Evolutionary conservation across 2,329 filamentous ascomycete species (phyloP).

Genomic region (Penicillium psychrosexuale): DNA sequence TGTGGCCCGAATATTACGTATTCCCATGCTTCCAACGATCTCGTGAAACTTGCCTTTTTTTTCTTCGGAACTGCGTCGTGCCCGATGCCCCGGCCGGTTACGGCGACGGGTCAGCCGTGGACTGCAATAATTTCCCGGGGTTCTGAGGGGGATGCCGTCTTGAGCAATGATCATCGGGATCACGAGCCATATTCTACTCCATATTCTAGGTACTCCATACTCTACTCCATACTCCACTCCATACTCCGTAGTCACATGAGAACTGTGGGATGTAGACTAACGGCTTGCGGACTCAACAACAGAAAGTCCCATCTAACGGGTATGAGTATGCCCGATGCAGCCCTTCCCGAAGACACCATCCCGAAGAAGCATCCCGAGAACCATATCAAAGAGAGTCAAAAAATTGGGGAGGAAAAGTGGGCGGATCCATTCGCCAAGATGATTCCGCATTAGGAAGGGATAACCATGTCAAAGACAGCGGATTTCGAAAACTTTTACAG

Average conservation of each 20-base stretch:
- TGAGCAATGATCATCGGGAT: background rate
- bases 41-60: conserved; percentile 4
- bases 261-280: background rate
- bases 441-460: background rate
- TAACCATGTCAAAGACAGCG: background rate
- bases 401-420: background rate
- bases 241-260: background rate
- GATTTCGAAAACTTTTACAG: background rate
- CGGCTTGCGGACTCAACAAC: background rate
- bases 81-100: background rate
- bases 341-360: background rate
- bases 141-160: background rate
- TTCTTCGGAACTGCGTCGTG: background rate
- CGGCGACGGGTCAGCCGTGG: background rate
- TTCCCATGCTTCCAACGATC: background rate
- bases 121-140: background rate
- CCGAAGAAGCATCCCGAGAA: background rate
- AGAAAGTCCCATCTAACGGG: background rate
- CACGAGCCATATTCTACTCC: background rate
- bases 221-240: background rate
- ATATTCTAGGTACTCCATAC: too few relatives aligned
- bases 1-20: background rate
- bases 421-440: background rate
- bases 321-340: background rate
- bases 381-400: background rate